Base-by-base conservation (phyloP, 495 filamentous ascomycete genomes). In the Neurospora terricola region DNA sequence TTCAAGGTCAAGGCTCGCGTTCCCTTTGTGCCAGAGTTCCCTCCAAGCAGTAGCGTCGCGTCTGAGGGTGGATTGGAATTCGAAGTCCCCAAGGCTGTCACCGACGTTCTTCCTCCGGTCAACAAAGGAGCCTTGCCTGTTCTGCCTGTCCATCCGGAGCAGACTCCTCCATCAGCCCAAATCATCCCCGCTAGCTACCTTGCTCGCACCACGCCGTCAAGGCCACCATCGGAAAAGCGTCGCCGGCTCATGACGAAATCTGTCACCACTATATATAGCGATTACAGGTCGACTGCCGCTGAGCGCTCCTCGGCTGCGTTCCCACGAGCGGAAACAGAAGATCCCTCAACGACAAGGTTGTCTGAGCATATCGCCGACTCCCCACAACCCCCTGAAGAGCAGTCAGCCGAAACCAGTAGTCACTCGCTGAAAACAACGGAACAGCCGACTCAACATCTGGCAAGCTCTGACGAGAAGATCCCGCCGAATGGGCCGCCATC, bases 61-160 rank as follows among this genome's bases (percentile, higher is more conserved):
- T 83, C 84, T 18, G 88, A 90, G 10, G 83, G 83, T 3, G 83
- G 84, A n/a, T 83, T 90, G 77, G 87, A 90, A 62, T 76, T 86
- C 16, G 82, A 84, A 77, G 78, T 87, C 6, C 88, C 88, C 34
- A 80, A 80, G 70, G 84, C 86, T 5, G 80, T 89, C 16, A 81
- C 78, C 23, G 80, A 85, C 40, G 48, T 45, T 30, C 42, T 79
- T 9, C 72, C 75, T 9, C 69, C 78, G 2, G 71, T 75, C 21
- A 77, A 78, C 69, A 78, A 70, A 42, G 69, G 69, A 12, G 75
- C 75, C 23, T 40, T 73, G 8, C 45, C 66, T 21, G 62, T 73
- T 37, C 70, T 74, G 9, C 74, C 72, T 14, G 27, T 8, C 0
- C 12, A 36, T 66, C 23, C 30, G 1, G 27, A 66, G 14, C 76